Evolutionary conservation across 768 basidiomycete genomes (phyloP).

Genomic region (Hygrocybe coccinea): DNA sequence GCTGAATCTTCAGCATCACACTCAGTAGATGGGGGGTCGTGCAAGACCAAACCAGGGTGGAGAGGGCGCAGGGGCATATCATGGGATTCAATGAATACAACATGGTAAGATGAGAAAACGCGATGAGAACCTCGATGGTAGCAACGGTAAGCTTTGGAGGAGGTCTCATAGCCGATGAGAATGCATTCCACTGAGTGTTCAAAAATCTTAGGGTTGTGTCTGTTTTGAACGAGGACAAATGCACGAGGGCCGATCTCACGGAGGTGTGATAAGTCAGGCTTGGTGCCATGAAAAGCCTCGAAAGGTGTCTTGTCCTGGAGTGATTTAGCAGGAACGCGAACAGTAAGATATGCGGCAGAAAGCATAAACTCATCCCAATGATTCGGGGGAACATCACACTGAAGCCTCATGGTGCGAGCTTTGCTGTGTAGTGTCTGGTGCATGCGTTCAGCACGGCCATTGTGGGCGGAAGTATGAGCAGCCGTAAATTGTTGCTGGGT

Average conservation of each 20-base stretch:
- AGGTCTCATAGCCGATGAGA: slow-evolving; percentile 19
- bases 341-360: slow-evolving; percentile 19
- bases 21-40: no score
- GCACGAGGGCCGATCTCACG: slow-evolving; percentile 29
- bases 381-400: slow-evolving; percentile 16
- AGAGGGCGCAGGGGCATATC: background rate
- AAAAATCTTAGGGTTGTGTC: slow-evolving; percentile 26
- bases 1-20: no score
- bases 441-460: slow-evolving; percentile 33
- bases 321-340: slow-evolving; percentile 6
- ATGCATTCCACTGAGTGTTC: slow-evolving; percentile 27
- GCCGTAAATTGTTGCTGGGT: slow-evolving; percentile 21
- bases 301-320: slow-evolving; percentile 16
- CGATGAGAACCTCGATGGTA: slow-evolving; percentile 20
- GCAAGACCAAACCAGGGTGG: background rate
- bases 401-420: slow-evolving; percentile 26
- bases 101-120: slow-evolving; percentile 21
- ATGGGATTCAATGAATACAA: slow-evolving; percentile 24
- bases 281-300: slow-evolving; percentile 17
- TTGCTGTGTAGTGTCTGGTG: slow-evolving; percentile 33
- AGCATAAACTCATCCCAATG: slow-evolving; percentile 34
- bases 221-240: slow-evolving; percentile 13
- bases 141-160: slow-evolving; percentile 32
- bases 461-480: slow-evolving; percentile 35
- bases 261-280: slow-evolving; percentile 29